Evolutionary conservation across 1,284 basidiomycete genomes (phyloP).

Genomic region (Lignosus rhinocerotis): DNA sequence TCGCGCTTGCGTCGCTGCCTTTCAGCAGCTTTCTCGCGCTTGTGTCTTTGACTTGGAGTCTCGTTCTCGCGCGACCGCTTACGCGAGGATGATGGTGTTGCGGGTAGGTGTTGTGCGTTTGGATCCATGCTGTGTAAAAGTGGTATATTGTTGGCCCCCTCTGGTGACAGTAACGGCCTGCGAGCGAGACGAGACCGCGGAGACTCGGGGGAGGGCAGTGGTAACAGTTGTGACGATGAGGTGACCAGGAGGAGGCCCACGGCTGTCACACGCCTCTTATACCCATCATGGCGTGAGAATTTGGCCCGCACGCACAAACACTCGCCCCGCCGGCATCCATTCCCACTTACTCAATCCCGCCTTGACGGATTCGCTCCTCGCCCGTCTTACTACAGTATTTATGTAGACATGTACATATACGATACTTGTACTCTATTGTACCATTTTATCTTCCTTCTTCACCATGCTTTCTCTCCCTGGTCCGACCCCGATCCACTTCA

Average conservation of each 20-base stretch:
- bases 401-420: constrained; percentile 6
- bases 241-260: constrained; percentile 38
- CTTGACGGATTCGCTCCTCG: background rate
- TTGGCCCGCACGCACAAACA: background rate
- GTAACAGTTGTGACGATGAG: constrained; percentile 43
- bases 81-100: constrained; percentile 37
- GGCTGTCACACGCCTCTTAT: constrained; percentile 36
- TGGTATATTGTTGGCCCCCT: constrained; percentile 24
- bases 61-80: constrained; percentile 71
- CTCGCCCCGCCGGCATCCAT: constrained; percentile 5
- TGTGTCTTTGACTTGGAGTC: constrained; percentile 64
- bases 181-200: constrained; percentile 12
- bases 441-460: constrained; percentile 29
- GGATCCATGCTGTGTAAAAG: constrained; percentile 32
- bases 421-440: constrained; percentile 21
- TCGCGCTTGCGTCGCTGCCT: constrained; percentile 77
- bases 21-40: constrained; percentile 80
- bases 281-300: constrained; percentile 31
- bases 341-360: background rate
- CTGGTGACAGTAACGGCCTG: constrained; percentile 26
- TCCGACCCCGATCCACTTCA: constrained; percentile 93
- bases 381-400: constrained; percentile 9
- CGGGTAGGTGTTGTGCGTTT: constrained; percentile 26
- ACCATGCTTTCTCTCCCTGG: constrained; percentile 85
- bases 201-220: constrained; percentile 10